These are phyloP conservation scores for Hysterium pulicare DNA, from an alignment of 2,329 filamentous ascomycete genomes.

Conservation along the genomic window DNA sequence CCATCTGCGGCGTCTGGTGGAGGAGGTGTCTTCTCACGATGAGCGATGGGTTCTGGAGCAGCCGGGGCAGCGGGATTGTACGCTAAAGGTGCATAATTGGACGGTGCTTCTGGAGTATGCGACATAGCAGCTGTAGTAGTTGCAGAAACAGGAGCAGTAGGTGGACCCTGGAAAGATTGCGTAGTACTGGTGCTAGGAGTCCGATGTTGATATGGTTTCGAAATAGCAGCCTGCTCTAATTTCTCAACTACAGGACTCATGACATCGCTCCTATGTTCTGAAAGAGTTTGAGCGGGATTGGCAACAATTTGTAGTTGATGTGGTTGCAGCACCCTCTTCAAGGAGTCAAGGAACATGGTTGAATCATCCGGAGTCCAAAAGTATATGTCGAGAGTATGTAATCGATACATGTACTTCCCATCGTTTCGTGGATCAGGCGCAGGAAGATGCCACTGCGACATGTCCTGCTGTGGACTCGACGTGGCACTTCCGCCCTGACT, in stretches of 20 bases:
- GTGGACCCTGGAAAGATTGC: slow-evolving; percentile 37
- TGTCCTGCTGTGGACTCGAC: slow-evolving; percentile 46
- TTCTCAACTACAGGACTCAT: slow-evolving; percentile 71
- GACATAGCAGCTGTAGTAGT: slow-evolving; percentile 26
- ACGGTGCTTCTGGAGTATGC: slow-evolving; percentile 26
- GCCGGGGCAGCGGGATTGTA: slow-evolving; percentile 79
- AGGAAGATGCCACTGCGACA: slow-evolving; percentile 68
- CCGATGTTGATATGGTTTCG: slow-evolving; percentile 50
- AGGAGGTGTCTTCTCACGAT: slow-evolving; percentile 77
- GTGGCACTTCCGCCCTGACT: slow-evolving; percentile 30
- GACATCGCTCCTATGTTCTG: slow-evolving; percentile 45
- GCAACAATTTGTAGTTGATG: slow-evolving; percentile 36
- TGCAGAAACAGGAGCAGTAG: slow-evolving; percentile 24
- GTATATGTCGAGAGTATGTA: slow-evolving; percentile 74
- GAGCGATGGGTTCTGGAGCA: slow-evolving; percentile 66
- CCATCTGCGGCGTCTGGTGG: slow-evolving; percentile 61
- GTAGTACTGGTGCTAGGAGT: slow-evolving; percentile 37
- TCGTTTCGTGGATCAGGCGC: slow-evolving; percentile 70
- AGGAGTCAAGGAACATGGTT: slow-evolving; percentile 64
- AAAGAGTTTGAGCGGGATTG: slow-evolving; percentile 36
- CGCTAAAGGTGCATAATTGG: slow-evolving; percentile 61
- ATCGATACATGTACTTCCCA: slow-evolving; percentile 73
- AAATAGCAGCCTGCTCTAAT: slow-evolving; percentile 68
- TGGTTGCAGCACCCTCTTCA: slow-evolving; percentile 65
- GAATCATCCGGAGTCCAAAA: slow-evolving; percentile 76